Base-by-base conservation (phyloP, 495 filamentous ascomycete species). In the Glarea lozoyensis region DNA sequence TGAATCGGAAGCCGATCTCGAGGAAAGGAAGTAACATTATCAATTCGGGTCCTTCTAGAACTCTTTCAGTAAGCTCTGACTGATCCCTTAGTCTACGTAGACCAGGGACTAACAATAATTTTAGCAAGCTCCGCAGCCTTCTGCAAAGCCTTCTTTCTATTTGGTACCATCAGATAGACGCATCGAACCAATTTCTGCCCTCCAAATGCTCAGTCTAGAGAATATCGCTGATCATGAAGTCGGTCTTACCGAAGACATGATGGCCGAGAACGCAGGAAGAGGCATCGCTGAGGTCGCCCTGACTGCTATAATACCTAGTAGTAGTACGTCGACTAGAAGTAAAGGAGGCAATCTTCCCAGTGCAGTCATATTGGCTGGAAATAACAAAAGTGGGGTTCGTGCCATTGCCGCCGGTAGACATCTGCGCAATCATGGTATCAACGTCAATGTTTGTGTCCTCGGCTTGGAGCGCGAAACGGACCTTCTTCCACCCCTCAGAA, bases 161-260 rank as follows among this genome's bases (percentile, higher is more conserved):
- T 35, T 70, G n/a, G 60, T 76, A 9, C 72, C 75, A 12, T 79
- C 79, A 3, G 82, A 84, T 54, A 68, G 81, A 27, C 76, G 75
- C 45, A 85, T 90, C 47, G 86, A 90, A 35, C 78, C 82, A 11
- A 78, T 96, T 42, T 84, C 80, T 38, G 84, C 89, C 13, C 61
- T 89, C 23, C 86, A 90, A 54, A 89, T 93, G 68, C 75, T 90
- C 23, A 88, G 90, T 47, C 73, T 96, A 18, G 92, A 98, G 61
- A 87, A 88, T 50, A 79, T 89, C 40, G 86, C 88, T 0, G 78
- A 84, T 30, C 73, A 78, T 18, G 87, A 94, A 46, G 77, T 92
- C 46, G 87, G 86, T 3, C 66, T 98, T 32, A 83, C 82, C 0
- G 85, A 90, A 55, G 85, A 92, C 38, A 81, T 96, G 55, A 83